Evolutionary conservation across 495 filamentous ascomycete genomes (phyloP).

Genomic region (Trichoderma parareesei): DNA sequence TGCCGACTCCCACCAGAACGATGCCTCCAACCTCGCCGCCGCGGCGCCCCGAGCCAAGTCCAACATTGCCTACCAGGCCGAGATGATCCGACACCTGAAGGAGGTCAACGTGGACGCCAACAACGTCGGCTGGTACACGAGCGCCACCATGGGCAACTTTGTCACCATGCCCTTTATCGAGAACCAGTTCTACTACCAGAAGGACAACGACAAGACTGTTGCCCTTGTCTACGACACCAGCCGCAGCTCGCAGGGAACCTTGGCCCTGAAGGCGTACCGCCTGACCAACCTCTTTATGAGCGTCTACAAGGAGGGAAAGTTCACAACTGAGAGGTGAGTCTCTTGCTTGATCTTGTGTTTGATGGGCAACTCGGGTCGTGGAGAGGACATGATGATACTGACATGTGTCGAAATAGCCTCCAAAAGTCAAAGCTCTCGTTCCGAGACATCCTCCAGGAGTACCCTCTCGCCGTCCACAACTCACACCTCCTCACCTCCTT

Average conservation of each 20-base stretch:
- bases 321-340: slow-evolving; percentile 78
- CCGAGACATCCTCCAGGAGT: slow-evolving; percentile 87
- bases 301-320: slow-evolving; percentile 92
- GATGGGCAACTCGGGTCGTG: too few species aligned
- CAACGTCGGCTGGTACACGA: slow-evolving; percentile 97
- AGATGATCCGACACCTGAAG: slow-evolving; percentile 93
- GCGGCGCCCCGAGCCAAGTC: slow-evolving; percentile 87
- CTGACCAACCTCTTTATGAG: slow-evolving; percentile 84
- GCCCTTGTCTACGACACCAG: slow-evolving; percentile 92
- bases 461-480: slow-evolving; percentile 91
- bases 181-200: slow-evolving; percentile 97
- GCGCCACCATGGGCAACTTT: slow-evolving; percentile 97
- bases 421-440: slow-evolving; percentile 88
- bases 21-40: slow-evolving; percentile 67
- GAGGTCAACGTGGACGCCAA: slow-evolving; percentile 99
- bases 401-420: slow-evolving; percentile 46
- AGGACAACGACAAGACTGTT: slow-evolving; percentile 88
- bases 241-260: slow-evolving; percentile 81
- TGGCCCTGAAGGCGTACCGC: slow-evolving; percentile 85
- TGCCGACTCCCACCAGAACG: slow-evolving; percentile 71
- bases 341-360: not conserved
- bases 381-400: not conserved
- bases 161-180: slow-evolving; percentile 91
- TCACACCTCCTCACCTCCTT: slow-evolving; percentile 93
- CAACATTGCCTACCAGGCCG: slow-evolving; percentile 81